A percentile compares a stretch with the other conserved stretches of the same genome.
These are phyloP conservation scores for Canna indica DNA, from an alignment of 176 grass and related monocot species.

Conservation along the genomic window DNA sequence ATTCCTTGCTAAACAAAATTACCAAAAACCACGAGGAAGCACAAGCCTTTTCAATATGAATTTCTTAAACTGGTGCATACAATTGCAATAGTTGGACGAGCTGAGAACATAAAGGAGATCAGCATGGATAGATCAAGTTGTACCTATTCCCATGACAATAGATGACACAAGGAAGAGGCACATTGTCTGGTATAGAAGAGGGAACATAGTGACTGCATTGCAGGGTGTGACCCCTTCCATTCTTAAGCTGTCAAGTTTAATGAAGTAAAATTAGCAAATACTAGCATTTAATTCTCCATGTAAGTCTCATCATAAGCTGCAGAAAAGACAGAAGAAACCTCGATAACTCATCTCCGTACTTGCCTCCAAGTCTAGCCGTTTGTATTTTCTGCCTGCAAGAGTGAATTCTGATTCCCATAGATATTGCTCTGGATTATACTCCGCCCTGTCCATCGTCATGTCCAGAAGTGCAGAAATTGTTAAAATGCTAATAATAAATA, in stretches of 20 bases:
- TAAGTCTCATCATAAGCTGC: conserved; percentile 18
- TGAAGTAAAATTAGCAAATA: conserved; percentile 15
- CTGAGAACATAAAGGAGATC: not conserved
- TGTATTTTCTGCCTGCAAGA: conserved; percentile 86
- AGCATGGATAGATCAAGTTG: not conserved
- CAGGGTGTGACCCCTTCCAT: conserved; percentile 72
- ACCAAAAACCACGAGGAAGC: not conserved
- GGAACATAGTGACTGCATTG: conserved; percentile 99
- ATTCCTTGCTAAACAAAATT: not conserved
- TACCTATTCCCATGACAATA: conserved; percentile 99
- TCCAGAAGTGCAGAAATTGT: not conserved
- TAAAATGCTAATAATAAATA: not conserved
- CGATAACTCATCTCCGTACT: conserved; percentile 59
- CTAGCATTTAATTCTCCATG: not conserved
- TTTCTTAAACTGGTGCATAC: not conserved
- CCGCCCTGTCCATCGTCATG: conserved; percentile 57
- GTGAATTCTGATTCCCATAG: conserved; percentile 97
- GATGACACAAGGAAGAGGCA: conserved; percentile 84
- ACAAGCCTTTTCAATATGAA: not conserved
- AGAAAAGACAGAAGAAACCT: conserved; percentile 26
- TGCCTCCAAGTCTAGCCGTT: conserved; percentile 97
- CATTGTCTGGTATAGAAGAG: conserved; percentile 55
- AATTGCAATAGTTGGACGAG: not conserved
- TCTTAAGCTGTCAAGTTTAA: conserved; percentile 53
- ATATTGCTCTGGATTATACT: conserved; percentile 97